Evolutionary conservation across 1,139 yeast genomes (phyloP), one percentile per base, ranked within the genome.

Genomic region (Candida smagusa): DNA sequence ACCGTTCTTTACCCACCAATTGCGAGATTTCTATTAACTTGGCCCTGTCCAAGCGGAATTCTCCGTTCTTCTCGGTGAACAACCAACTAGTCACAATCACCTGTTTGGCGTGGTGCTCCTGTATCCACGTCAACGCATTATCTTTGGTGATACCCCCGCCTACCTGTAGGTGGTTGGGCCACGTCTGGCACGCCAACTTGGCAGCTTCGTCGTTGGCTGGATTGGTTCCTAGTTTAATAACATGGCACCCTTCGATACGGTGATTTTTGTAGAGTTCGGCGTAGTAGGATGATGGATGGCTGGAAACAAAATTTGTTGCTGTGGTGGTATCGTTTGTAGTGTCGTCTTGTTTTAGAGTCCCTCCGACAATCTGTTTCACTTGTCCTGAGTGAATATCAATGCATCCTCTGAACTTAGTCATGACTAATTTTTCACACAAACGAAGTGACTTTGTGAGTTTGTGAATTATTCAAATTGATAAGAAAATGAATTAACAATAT

Each of bases 361-460:
- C 96, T 3, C 98, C 98, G 0, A 94, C 97, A 37, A 92, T 92
- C 59, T 92, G 98, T 56, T 92, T 94, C 45, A 92, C 98, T 48
- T 86, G 84, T 2, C 98, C 98, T 4, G 84, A 77, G 58, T 92
- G 98, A 44, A 92, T 81, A 59, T 92, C 98, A 30, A 92, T 92
- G 53, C 98, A 92, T 1, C 97, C 98, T 55, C 92, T 78, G 63
- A 87, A 94, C 42, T 74, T 73, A 1, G 97, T 90, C 97, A 90
- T 90, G 9, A 16, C 19, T 16, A 16, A 16, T 16, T 16, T 16
- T 16, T 16, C 19, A 16, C 5, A 12, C 21, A 28, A 12, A 11
- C 23, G 23, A 22, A 26, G 25, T 26, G 19, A 21, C 31, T 30
- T n/a, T n/a, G n/a, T n/a, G n/a, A n/a, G n/a, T n/a, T n/a, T n/a